Conservation (phyloP, 129 eudicot genomes). For the Flaveria ramosissima region DNA sequence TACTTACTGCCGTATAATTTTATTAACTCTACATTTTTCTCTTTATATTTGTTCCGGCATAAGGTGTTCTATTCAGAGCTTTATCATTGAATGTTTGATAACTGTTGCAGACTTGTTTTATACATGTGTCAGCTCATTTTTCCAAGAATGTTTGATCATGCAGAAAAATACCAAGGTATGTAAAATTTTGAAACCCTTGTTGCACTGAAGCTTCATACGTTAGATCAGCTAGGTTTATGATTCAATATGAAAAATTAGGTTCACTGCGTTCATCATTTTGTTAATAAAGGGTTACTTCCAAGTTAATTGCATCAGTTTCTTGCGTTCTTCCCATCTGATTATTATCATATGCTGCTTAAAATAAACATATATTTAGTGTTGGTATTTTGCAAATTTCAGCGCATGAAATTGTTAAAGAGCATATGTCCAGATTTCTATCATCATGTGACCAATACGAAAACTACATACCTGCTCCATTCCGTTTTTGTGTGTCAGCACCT, state of each 20-base stretch:
- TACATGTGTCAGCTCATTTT: constrained; percentile 18
- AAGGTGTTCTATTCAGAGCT: constrained; percentile 7
- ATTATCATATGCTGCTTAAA: neutral
- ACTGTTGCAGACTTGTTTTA: constrained; percentile 27
- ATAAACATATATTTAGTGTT: neutral
- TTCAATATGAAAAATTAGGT: constrained; percentile 18
- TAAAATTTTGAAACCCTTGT: constrained; percentile 7
- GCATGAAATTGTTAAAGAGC: neutral
- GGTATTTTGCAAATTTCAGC: neutral
- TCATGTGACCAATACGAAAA: constrained; percentile 3
- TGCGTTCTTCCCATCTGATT: constrained; percentile 1
- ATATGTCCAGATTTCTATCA: neutral
- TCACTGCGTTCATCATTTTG: neutral
- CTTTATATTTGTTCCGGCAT: constrained; percentile 3
- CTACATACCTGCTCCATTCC: constrained; percentile 68
- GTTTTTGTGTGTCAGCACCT: constrained; percentile 56
- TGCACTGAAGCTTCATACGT: constrained; percentile 7
- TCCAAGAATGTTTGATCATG: constrained; percentile 17
- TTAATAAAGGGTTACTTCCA: constrained; percentile 12
- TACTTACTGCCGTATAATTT: neutral
- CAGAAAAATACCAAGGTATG: constrained; percentile 31
- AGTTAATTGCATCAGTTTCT: constrained; percentile 14
- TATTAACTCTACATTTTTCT: constrained; percentile 2
- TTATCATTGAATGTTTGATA: constrained; percentile 12
- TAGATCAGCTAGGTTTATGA: constrained; percentile 18